A percentile compares a stretch with the other conserved stretches of the same genome.
Evolutionary conservation across 257 asterid genomes (phyloP).

Genomic region (Verbascum thapsus): DNA sequence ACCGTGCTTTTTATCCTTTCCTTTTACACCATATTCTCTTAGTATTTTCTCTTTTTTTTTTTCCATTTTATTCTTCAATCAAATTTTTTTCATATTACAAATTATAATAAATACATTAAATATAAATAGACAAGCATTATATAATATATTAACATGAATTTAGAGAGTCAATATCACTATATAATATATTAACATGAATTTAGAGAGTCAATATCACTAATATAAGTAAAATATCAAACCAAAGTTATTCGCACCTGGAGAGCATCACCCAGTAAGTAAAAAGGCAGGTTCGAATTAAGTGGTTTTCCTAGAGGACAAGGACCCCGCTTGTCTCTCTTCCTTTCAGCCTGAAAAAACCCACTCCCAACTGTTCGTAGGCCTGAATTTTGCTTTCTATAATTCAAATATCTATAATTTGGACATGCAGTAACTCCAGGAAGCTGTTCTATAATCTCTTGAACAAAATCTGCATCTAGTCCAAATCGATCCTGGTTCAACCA

Average conservation of each 20-base stretch:
- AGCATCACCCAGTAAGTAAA: conserved; percentile 78
- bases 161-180: too few relatives aligned
- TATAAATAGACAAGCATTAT: too few relatives aligned
- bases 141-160: too few relatives aligned
- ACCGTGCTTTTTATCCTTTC: too few relatives aligned
- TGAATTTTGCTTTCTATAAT: conserved; percentile 50
- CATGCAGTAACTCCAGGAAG: conserved; percentile 75
- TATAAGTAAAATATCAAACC: conserved; percentile 7
- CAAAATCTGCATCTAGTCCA: conserved; percentile 82
- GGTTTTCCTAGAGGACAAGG: conserved; percentile 76
- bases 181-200: conserved; percentile 21
- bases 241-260: conserved; percentile 64
- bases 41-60: too few relatives aligned
- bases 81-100: too few relatives aligned
- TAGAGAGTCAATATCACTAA: too few relatives aligned
- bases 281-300: conserved; percentile 68
- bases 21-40: too few relatives aligned
- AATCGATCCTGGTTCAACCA: conserved; percentile 85
- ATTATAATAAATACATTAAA: too few relatives aligned
- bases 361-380: conserved; percentile 63
- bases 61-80: too few relatives aligned
- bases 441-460: conserved; percentile 82
- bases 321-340: conserved; percentile 53
- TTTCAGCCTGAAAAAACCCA: conserved; percentile 75
- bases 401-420: conserved; percentile 57